Base-by-base conservation (phyloP, 2,329 filamentous ascomycete species). In the Botryotinia narcissicola region DNA sequence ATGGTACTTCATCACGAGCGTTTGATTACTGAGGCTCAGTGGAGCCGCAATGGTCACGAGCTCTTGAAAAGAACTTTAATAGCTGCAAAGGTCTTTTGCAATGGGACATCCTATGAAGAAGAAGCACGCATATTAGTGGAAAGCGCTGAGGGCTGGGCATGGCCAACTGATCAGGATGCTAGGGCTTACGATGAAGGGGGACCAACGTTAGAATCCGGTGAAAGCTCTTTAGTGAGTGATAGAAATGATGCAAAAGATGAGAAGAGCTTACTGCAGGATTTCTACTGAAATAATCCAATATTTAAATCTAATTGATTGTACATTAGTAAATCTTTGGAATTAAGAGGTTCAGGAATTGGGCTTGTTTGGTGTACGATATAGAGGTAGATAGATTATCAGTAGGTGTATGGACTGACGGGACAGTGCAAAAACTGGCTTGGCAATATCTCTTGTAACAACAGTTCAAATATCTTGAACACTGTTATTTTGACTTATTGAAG, bases 1-100 rank as follows among this genome's bases (percentile, higher is more conserved):
- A 87, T 91, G 76, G 81, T 87, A 0, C 76, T 81, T 37, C 81
- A 89, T 76, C 86, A 86, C 81, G 79, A 80, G 9, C 75, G 77
- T n/a, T 68, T 81, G 16, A 62, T 78, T 4, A 46, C 70, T 3
- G 71, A 75, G 8, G 76, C 75, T 4, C 3, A 59, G 4, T 75
- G 77, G 60, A 70, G 72, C 59, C 66, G 71, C 25, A 80, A 79
- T 70, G 77, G 76, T 7, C 35, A 42, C 7, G 62, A 67, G 12
- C 74, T 75, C n/a, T 42, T 80, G 29, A 64, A 73, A 40, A 73
- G 72, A 70, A 70, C 76, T 8, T 46, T 81, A n/a, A 66, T 79
- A 62, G 78, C 79, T 20, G 73, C 76, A 18, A 74, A 71, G 42
- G 69, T 76, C 12, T 80, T 77, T 61, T 70, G 75, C 8, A 48